A percentile compares a stretch with the other conserved stretches of the same genome.
These are phyloP conservation scores for Ophiostoma sp. DNA, from an alignment of 2,329 filamentous ascomycete species.

Conservation along the genomic window DNA sequence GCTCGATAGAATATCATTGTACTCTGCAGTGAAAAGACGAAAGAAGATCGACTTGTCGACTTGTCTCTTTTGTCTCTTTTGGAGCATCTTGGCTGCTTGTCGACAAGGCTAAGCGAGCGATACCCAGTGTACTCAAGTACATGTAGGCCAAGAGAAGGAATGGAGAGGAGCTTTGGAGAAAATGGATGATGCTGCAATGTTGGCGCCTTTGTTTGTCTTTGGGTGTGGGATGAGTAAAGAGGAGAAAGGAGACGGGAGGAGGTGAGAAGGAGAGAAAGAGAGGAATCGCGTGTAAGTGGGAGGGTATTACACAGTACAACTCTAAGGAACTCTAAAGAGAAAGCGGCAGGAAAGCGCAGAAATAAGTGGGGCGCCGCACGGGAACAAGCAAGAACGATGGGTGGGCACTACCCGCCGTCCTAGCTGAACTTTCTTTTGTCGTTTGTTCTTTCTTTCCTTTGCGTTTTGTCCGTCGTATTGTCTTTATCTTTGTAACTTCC, in stretches of 20 bases:
- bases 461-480: background rate
- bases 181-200: background rate
- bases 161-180: background rate
- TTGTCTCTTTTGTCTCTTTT: background rate
- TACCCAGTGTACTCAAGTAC: background rate
- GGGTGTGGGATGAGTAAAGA: conserved; percentile 20
- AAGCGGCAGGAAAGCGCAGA: background rate
- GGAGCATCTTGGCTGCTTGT: too few species aligned
- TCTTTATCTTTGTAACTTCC: background rate
- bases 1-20: background rate
- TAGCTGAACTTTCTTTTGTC: background rate
- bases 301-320: background rate
- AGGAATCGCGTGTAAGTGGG: conserved; percentile 6
- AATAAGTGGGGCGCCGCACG: background rate
- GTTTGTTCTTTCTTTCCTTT: background rate
- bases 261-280: background rate
- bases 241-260: background rate
- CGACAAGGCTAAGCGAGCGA: conserved; percentile 5
- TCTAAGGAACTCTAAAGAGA: background rate
- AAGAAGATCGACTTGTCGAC: background rate
- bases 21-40: background rate
- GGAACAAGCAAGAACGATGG: conserved; percentile 18
- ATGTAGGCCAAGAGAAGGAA: background rate
- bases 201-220: conserved; percentile 1
- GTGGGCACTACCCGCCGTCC: conserved; percentile 5